Conservation (phyloP, 148 eudicot genomes). For the Limonium bicolor region DNA sequence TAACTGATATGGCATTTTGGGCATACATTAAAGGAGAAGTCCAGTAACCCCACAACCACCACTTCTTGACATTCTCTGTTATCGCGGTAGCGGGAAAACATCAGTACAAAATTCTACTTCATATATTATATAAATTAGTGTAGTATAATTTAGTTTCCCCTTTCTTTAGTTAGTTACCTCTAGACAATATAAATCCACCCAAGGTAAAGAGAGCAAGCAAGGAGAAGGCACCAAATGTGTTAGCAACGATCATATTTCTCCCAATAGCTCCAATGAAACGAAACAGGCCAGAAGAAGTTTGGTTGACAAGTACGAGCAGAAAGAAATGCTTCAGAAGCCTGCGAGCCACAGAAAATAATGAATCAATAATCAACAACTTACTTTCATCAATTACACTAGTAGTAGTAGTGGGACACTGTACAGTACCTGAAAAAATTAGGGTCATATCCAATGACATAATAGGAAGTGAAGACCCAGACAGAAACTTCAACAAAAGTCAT, state of each 20-base stretch:
- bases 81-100: background rate
- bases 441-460: conserved; percentile 52
- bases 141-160: background rate
- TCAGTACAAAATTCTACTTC: background rate
- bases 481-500: conserved; percentile 34
- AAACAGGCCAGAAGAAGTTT: conserved; percentile 28
- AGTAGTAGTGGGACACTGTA: no score
- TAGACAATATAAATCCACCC: conserved; percentile 51
- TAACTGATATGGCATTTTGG: conserved; percentile 42
- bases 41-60: conserved; percentile 90
- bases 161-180: conserved; percentile 15
- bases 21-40: conserved; percentile 54
- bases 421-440: conserved; percentile 52
- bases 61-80: conserved; percentile 26
- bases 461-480: conserved; percentile 47
- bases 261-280: conserved; percentile 41
- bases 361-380: background rate
- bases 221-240: conserved; percentile 12
- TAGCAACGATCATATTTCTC: conserved; percentile 27
- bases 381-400: no score
- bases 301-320: conserved; percentile 21
- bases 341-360: background rate
- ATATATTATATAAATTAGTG: background rate
- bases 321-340: conserved; percentile 39
- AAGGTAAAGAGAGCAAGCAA: conserved; percentile 22